Conservation (phyloP, 768 basidiomycete genomes). For the Hysterangium stoloniferum region DNA sequence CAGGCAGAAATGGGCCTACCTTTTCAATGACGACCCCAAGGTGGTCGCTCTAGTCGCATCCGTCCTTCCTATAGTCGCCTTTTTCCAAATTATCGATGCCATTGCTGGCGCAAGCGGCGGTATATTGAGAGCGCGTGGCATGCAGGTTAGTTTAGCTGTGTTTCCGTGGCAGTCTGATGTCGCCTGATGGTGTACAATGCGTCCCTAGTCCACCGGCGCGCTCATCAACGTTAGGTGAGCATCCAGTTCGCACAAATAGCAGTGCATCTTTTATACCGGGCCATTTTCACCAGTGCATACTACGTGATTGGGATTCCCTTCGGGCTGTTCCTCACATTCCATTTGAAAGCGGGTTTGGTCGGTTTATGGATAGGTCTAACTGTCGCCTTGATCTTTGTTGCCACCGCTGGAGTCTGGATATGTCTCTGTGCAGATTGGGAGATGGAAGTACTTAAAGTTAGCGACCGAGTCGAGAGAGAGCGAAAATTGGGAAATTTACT, state of each 20-base stretch:
- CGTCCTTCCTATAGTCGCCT: constrained; percentile 67
- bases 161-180: not conserved
- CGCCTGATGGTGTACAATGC: constrained; percentile 1
- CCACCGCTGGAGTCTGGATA: constrained; percentile 44
- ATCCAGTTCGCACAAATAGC: constrained; percentile 11
- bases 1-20: constrained; percentile 57
- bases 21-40: constrained; percentile 66
- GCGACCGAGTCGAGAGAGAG: constrained; percentile 19
- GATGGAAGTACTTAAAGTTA: constrained; percentile 56
- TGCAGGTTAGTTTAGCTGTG: constrained; percentile 32
- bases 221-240: constrained; percentile 65
- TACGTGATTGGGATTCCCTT: constrained; percentile 80
- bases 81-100: constrained; percentile 85
- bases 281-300: constrained; percentile 44
- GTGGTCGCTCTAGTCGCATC: constrained; percentile 52
- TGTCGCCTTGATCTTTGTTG: constrained; percentile 50
- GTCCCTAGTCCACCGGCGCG: constrained; percentile 56
- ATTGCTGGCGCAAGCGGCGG: constrained; percentile 60
- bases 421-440: constrained; percentile 62
- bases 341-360: constrained; percentile 42
- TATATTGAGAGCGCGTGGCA: constrained; percentile 76
- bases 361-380: constrained; percentile 88
- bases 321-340: constrained; percentile 73
- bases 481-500: constrained; percentile 28
- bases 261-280: not conserved